phyloP scores from a whole-genome alignment of 108 stramenopile species.

The Cyclotella cryptica region DNA sequence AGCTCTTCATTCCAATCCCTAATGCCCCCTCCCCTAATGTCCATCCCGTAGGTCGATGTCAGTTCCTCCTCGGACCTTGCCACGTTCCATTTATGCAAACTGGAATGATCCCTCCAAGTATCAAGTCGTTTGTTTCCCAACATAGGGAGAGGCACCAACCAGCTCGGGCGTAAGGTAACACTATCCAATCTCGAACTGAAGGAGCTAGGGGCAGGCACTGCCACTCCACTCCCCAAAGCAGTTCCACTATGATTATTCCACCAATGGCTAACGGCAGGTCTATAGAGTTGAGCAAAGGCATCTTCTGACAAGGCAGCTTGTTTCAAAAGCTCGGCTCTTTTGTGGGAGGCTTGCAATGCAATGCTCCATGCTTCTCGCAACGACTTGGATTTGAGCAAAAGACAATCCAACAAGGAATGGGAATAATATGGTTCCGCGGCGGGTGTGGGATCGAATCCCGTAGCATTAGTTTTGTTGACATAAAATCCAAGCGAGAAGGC shows the following conservation, averaged over 20 bases:
- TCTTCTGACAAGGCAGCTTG: conserved; percentile 23
- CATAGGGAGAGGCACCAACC: conserved; percentile 70
- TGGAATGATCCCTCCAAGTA: conserved; percentile 38
- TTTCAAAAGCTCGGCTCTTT: conserved; percentile 57
- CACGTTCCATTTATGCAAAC: conserved; percentile 65
- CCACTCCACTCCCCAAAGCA: conserved; percentile 46
- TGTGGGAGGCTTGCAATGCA: conserved; percentile 65
- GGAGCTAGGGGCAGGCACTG: conserved; percentile 33
- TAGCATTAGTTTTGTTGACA: conserved; percentile 75
- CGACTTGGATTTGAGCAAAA: conserved; percentile 62
- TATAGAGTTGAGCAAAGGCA: conserved; percentile 35
- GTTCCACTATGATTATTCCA: conserved; percentile 51
- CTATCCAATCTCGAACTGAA: conserved; percentile 68
- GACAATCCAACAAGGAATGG: conserved; percentile 80
- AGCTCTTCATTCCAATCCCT: conserved; percentile 98
- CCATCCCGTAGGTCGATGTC: conserved; percentile 81
- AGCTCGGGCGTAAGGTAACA: conserved; percentile 68
- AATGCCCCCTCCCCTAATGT: conserved; percentile 77
- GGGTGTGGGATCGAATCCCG: conserved; percentile 89
- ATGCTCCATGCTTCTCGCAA: conserved; percentile 58
- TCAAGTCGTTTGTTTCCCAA: conserved; percentile 39
- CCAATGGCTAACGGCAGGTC: conserved; percentile 32
- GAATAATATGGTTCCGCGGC: conserved; percentile 73
- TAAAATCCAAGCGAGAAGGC: conserved; percentile 89
- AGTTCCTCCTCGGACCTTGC: conserved; percentile 82